Evolutionary conservation across 1,284 basidiomycete species (phyloP), one percentile per base, ranked within the genome.

Genomic region (Pisolithus thermaeus): DNA sequence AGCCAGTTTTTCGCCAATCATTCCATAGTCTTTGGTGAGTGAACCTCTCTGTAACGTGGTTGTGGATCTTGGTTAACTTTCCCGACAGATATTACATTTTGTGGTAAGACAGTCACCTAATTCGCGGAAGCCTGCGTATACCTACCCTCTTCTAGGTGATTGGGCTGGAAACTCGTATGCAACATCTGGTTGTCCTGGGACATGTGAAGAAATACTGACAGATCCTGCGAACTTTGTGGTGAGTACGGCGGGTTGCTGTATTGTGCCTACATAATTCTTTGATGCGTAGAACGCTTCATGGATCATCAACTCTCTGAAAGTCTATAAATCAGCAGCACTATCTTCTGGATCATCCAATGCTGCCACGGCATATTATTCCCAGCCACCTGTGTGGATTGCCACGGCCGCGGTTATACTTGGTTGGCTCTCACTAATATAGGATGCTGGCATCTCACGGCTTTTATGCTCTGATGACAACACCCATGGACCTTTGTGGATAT

Each of bases 81-180:
- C 43, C n/a, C 12, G 32, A 38, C 48, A 87, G 87, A 90, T 64
- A 90, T 90, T 55, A 90, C 87, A 9, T 88, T 90, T 59, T 90
- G 87, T 59, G 87, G 84, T 83, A 66, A 55, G 69, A 54, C 40
- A 38, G 41, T 23, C 32, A 11, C 16, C n/a, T 12, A 20, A 30
- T 23, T 27, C 46, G 20, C 18, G 8, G n/a, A 22, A 16, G 7
- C 45, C 60, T 28, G 63, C 45, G 35, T 8, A n/a, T 55, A 39
- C 11, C 39, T 23, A 46, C 53, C 46, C 25, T 53, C 22, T 38
- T 14, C 16, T 53, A 85, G 86, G 88, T 57, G 87, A 88, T 66
- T 90, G 87, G 87, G 89, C 87, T 4, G 88, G 87, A 39, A 84
- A 87, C 62, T 81, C 82, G 3, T 90, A 87, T 61, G 74, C 77